Evolutionary conservation across 2,329 filamentous ascomycete genomes (phyloP).

Genomic region (Orbilia oligospora): DNA sequence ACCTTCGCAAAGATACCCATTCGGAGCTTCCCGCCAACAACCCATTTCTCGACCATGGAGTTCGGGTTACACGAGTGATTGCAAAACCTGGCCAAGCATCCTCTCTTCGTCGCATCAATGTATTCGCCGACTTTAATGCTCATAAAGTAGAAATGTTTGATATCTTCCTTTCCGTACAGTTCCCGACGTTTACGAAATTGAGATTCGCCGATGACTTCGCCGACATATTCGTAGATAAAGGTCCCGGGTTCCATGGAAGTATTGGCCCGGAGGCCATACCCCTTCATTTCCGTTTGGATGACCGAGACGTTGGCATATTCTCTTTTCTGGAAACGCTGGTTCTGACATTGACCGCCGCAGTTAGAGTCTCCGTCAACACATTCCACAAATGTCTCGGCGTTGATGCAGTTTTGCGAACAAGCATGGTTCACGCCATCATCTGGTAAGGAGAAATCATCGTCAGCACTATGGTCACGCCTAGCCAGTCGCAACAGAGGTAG

Average conservation of each 20-base stretch:
- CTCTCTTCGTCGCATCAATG: slow-evolving; percentile 96
- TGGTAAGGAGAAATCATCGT: slow-evolving; percentile 65
- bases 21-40: slow-evolving; percentile 94
- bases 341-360: slow-evolving; percentile 89
- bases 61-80: slow-evolving; percentile 99
- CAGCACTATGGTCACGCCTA: slow-evolving; percentile 62
- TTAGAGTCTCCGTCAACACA: slow-evolving; percentile 86
- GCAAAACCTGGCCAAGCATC: slow-evolving; percentile 96
- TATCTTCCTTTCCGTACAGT: slow-evolving; percentile 94
- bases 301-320: slow-evolving; percentile 93
- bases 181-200: slow-evolving; percentile 91
- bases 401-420: slow-evolving; percentile 98
- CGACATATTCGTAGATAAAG: slow-evolving; percentile 98
- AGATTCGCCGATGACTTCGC: slow-evolving; percentile 94
- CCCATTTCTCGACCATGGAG: slow-evolving; percentile 99
- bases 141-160: slow-evolving; percentile 99
- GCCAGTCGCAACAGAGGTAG: slow-evolving; percentile 60
- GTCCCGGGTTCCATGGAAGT: slow-evolving; percentile 82
- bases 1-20: slow-evolving; percentile 98
- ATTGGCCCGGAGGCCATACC: slow-evolving; percentile 89
- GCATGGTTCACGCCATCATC: slow-evolving; percentile 80
- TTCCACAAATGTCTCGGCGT: slow-evolving; percentile 97
- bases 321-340: slow-evolving; percentile 92
- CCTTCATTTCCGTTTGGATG: slow-evolving; percentile 98
- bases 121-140: slow-evolving; percentile 96